Conservation (phyloP, 2,329 filamentous ascomycete genomes). For the Penicillium hesseltinei region DNA sequence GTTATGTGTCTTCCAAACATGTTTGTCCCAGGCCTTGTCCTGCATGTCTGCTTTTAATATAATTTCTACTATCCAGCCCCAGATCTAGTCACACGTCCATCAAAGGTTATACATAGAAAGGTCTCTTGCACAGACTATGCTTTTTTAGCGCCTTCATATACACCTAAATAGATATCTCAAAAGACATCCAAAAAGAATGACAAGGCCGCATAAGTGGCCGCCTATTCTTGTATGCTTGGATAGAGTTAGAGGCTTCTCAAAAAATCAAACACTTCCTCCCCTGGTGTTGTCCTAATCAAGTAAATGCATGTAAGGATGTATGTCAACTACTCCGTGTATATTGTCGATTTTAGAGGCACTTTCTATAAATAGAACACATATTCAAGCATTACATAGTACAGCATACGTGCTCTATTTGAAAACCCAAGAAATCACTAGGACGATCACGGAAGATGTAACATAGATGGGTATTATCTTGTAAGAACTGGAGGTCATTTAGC, state of each 20-base stretch:
- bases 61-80: too few species aligned
- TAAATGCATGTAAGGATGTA: neutral
- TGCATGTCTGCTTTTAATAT: neutral
- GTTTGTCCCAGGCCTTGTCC: too few species aligned
- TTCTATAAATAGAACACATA: neutral
- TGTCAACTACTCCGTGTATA: neutral
- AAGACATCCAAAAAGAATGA: too few species aligned
- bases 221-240: neutral
- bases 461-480: neutral
- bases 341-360: neutral
- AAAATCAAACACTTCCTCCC: neutral
- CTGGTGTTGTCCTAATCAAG: neutral
- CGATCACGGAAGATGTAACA: neutral
- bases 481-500: neutral
- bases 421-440: neutral
- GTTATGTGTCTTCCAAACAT: too few species aligned
- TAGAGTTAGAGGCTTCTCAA: neutral
- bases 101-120: too few species aligned
- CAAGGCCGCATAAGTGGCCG: too few species aligned
- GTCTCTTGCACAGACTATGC: too few species aligned
- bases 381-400: neutral
- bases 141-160: too few species aligned
- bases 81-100: neutral
- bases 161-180: too few species aligned
- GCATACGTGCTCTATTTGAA: neutral